phyloP scores from a whole-genome alignment of 768 basidiomycete species.

The Boletus sp. region DNA sequence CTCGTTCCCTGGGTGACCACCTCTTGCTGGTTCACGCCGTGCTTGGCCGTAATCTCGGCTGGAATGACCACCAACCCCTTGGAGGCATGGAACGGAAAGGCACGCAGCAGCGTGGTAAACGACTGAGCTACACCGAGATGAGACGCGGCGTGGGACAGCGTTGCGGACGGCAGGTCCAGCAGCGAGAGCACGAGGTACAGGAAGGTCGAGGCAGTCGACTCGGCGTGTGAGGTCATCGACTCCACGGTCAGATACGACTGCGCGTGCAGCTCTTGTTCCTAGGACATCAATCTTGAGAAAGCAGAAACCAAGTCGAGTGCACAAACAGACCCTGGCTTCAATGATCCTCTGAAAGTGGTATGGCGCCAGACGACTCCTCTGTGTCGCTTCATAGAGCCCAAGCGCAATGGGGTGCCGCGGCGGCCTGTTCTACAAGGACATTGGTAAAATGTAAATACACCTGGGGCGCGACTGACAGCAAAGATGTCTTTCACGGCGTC shows the following conservation, averaged over 20 bases:
- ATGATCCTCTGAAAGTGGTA: conserved; percentile 83
- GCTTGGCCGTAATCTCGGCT: conserved; percentile 75
- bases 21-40: conserved; percentile 76
- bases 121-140: conserved; percentile 78
- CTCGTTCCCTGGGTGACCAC: conserved; percentile 56
- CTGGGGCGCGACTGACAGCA: conserved; percentile 45
- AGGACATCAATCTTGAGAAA: conserved; percentile 21
- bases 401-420: conserved; percentile 79
- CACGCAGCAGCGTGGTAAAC: conserved; percentile 67
- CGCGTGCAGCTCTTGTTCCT: conserved; percentile 67
- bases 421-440: conserved; percentile 56
- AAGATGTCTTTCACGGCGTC: conserved; percentile 69
- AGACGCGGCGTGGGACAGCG: conserved; percentile 72
- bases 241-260: conserved; percentile 65
- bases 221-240: conserved; percentile 67
- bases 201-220: conserved; percentile 76
- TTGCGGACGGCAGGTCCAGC: conserved; percentile 51
- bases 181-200: conserved; percentile 74
- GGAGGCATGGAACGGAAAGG: conserved; percentile 72
- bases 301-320: background rate
- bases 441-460: conserved; percentile 10
- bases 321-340: conserved; percentile 68
- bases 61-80: conserved; percentile 73
- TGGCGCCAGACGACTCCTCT: conserved; percentile 48
- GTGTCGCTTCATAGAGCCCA: conserved; percentile 59